phyloP scores from a whole-genome alignment of 139 green algal genomes.

The Astrephomene gubernaculifera region DNA sequence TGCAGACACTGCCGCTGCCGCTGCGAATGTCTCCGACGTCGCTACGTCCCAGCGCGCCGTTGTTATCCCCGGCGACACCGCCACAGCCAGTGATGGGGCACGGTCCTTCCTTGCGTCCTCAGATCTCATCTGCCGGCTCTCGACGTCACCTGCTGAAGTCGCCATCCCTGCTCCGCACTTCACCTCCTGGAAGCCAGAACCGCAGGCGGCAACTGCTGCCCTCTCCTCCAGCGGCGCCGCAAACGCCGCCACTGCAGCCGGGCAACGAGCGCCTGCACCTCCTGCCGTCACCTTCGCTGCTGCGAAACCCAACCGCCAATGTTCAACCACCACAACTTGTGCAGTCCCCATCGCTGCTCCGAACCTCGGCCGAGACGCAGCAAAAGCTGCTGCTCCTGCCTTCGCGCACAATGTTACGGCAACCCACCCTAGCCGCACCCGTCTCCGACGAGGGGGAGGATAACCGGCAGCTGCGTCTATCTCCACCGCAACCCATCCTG shows the following conservation, averaged over 20 bases:
- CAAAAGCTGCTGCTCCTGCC: not conserved
- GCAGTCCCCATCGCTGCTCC: not conserved
- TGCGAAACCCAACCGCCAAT: not conserved
- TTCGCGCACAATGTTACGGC: too few species aligned
- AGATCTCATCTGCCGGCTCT: too few species aligned
- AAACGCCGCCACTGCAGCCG: not conserved
- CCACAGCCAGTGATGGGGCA: not conserved
- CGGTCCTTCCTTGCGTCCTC: not conserved
- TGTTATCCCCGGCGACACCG: not conserved
- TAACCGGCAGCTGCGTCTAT: not conserved
- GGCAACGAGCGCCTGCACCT: too few species aligned
- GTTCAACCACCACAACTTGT: not conserved
- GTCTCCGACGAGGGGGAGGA: not conserved
- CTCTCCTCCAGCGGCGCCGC: too few species aligned
- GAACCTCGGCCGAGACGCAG: not conserved
- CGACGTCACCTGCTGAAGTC: too few species aligned
- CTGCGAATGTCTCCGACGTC: not conserved
- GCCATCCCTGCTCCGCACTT: too few species aligned
- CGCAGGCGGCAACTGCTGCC: too few species aligned
- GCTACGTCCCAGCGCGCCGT: not conserved
- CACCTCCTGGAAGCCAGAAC: too few species aligned
- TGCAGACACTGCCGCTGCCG: not conserved
- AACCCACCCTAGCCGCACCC: too few species aligned
- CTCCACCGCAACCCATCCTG: not conserved
- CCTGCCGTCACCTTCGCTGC: constrained; percentile 13